phyloP scores from a whole-genome alignment of 2,329 filamentous ascomycete species.

The Trichoderma sp. region DNA sequence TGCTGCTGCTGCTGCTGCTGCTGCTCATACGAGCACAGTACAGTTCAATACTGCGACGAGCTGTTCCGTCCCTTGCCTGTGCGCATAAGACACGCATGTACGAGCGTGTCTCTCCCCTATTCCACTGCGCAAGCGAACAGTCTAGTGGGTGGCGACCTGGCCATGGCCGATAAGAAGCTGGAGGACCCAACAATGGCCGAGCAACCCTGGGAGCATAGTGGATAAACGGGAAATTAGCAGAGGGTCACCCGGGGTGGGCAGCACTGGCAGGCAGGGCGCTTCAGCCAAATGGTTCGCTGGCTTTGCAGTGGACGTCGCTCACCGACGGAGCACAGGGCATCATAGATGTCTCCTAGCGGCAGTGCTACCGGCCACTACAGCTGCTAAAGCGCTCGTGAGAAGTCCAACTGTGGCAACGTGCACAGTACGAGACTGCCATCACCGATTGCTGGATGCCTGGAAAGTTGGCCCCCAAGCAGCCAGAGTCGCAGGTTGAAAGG shows the following conservation, averaged over 20 bases:
- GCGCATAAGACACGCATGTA: conserved; percentile 22
- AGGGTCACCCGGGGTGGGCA: conserved; percentile 21
- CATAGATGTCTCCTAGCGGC: conserved; percentile 9
- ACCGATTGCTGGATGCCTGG: background rate
- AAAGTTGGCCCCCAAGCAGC: conserved; percentile 8
- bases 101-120: conserved; percentile 17
- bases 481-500: conserved; percentile 15
- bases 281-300: conserved; percentile 11
- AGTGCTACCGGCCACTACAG: background rate
- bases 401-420: background rate
- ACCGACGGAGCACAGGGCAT: conserved; percentile 19
- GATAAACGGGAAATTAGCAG: conserved; percentile 31
- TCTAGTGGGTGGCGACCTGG: background rate
- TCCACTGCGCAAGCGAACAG: conserved; percentile 13
- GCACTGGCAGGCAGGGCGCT: conserved; percentile 4
- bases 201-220: conserved; percentile 27
- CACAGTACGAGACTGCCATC: background rate
- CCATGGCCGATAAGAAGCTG: background rate
- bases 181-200: conserved; percentile 12
- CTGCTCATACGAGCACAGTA: background rate
- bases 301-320: background rate
- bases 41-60: background rate
- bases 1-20: background rate
- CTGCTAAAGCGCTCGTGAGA: background rate
- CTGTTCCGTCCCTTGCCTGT: conserved; percentile 17